Conservation (phyloP, 352 stramenopile species). For the Globisporangium perplexum region DNA sequence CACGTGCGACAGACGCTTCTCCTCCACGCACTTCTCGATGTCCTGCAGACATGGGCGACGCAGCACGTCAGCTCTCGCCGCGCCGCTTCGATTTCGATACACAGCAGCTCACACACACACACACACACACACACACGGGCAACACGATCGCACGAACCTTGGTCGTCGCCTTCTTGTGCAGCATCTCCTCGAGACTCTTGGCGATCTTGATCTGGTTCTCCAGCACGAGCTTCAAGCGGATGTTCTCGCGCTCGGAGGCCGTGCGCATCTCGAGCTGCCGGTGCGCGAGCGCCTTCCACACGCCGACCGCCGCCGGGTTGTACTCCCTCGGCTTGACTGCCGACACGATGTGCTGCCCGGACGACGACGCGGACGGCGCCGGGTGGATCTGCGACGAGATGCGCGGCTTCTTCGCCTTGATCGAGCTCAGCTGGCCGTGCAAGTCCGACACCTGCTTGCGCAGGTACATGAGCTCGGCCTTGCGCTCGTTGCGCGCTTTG, state of each 20-base stretch:
- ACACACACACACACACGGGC: too few relatives aligned
- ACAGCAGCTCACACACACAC: too few relatives aligned
- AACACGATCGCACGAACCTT: too few relatives aligned
- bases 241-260: constrained; percentile 36
- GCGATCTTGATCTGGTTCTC: constrained; percentile 43
- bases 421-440: constrained; percentile 21
- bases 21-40: constrained; percentile 4
- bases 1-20: background rate
- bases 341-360: background rate
- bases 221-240: constrained; percentile 40
- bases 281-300: constrained; percentile 3
- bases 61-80: too few relatives aligned
- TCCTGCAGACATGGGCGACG: background rate
- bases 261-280: background rate
- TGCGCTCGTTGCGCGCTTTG: constrained; percentile 46
- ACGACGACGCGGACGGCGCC: background rate
- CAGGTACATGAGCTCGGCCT: constrained; percentile 66
- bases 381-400: constrained; percentile 3
- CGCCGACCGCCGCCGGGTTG: background rate
- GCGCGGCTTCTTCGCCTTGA: constrained; percentile 16
- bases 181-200: constrained; percentile 30
- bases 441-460: constrained; percentile 49
- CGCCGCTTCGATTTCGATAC: too few relatives aligned
- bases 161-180: constrained; percentile 20
- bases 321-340: background rate